Base-by-base conservation (phyloP, 1,284 basidiomycete genomes). In the Ceratobasidium sp. region DNA sequence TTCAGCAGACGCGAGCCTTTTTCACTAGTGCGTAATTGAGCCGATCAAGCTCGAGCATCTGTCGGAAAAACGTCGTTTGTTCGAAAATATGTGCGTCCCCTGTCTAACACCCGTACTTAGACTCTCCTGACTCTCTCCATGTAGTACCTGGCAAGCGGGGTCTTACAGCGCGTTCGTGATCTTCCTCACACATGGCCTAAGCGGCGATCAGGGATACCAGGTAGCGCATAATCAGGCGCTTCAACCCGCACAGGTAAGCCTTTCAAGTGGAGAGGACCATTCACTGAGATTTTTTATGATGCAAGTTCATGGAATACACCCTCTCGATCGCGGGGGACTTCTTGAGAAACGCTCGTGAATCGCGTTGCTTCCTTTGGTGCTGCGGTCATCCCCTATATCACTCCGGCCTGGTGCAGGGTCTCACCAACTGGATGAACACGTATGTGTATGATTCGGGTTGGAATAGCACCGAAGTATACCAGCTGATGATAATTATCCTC, bases 21-120 rank as follows among this genome's bases (percentile, higher is more conserved):
- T 44, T 56, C 41, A 29, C 8, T 36, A 73, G 71, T 73, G 59
- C 29, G 22, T 53, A 4, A 29, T 73, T 4, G 48, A 73, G n/a
- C 71, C 71, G 1, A n/a, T 73, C 36, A 73, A 73, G 24, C 60
- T 73, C 1, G 48, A 73, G 27, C 59, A 73, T 5, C 2, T 73
- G 5, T 3, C 11, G 2, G 59, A 73, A 9, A 53, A 64, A 36
- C 17, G 0, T n/a, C 1, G 27, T n/a, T 4, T 33, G 1, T 73
- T 73, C n/a, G 6, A 17, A 8, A 27, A 54, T 9, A n/a, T 64
- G 71, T 73, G 41, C 41, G 71, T 73, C 15, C 29, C 4, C 8
- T 8, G 7, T 33, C 8, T 31, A 19, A 27, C 7, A 8, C 27
- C 51, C 17, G 7, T 65, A 24, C 2, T n/a, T 19, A 33, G 11